Base-by-base conservation (phyloP, 2,329 filamentous ascomycete species). In the Daldinia sp. region DNA sequence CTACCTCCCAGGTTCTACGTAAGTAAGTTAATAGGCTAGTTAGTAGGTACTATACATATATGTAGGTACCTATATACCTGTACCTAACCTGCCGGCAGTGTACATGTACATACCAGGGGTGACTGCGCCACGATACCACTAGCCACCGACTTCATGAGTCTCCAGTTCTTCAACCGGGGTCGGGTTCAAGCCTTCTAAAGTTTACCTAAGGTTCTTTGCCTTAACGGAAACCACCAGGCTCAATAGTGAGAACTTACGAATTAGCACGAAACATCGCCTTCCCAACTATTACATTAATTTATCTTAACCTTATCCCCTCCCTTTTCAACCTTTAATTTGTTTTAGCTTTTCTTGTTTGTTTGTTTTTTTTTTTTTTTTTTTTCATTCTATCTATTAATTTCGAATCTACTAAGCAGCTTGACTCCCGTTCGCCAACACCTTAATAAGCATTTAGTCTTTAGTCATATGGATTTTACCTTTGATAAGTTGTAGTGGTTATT, bases 91-190 rank as follows among this genome's bases (percentile, higher is more conserved):
- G 30, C 20, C 20, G 20, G 20, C 20, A 4, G 30, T 33, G 30
- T 33, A 33, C 6, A 6, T 33, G 30, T n/a, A 15, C n/a, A 23
- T 23, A 54, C 42, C 50, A 44, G 57, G 59, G 67, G 66, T 70
- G 68, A 68, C 65, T 70, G 62, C 70, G 65, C 64, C 65, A 71
- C 63, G 57, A 12, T 3, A 26, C 1, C 51, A 60, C 53, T 42
- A 65, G 69, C 62, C 64, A 70, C 57, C 12, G 13, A 18, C 44
- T 26, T 18, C 20, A 23, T n/a, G n/a, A n/a, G n/a, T 18, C 18
- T 46, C 42, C 42, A 10, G 42, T 23, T 46, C 6, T 35, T 35
- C 33, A 35, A 33, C 30, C 9, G 30, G 5, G 30, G 5, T 33
- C 30, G 30, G 9, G 30, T 35, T 35, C 33, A 35, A 35, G 33